Base-by-base conservation (phyloP, 192 early-diverging fungal species). In the Powellomyces hirtus region DNA sequence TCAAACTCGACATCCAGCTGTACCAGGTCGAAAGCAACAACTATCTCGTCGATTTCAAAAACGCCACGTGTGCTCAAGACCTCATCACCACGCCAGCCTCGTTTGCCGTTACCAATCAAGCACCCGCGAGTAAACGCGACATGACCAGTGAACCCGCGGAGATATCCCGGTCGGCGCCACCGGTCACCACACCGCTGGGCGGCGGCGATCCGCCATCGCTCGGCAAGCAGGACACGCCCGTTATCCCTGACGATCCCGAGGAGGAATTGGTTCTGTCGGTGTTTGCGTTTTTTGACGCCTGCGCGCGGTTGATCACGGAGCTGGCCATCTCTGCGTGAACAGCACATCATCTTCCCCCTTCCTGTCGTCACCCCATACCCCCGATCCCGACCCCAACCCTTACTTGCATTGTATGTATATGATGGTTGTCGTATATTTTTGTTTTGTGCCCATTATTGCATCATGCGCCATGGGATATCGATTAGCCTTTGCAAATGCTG, bases 1-100 rank as follows among this genome's bases (percentile, higher is more conserved):
- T 98, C 38, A 96, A 97, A 73, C 85, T 99, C 49, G 97, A 99
- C 62, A 81, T 99, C 42, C 95, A 97, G 73, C 79, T 99, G 42
- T 99, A 96, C 78, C 85, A 89, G 71, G 88, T 99, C 26, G 95
- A 99, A 56, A 79, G 73, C 42, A 86, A 92, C 67, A 96, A 91
- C 71, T 98, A 93, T 73, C 77, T 99, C 67, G 95, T 99, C 0
- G 97, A 99, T 71, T 99, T 99, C 66, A 96, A 96, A 75, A 90
- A 93, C 59, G 80, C 79, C 13, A 76, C 78, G 4, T 26, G 26
- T 51, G 42, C 68, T 40, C 20, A 16, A 16, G 53, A 56, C 29
- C 18, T 56, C 7, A 30, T 75, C 77, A 42, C 71, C 72, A 58
- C 78, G 40, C 40, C 40, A 10, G 40, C n/a, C 40, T 13, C 40